A percentile compares a stretch with the other conserved stretches of the same genome.
These are phyloP conservation scores for Allium cepa DNA, from an alignment of 106 monocot genomes.

Conservation along the genomic window DNA sequence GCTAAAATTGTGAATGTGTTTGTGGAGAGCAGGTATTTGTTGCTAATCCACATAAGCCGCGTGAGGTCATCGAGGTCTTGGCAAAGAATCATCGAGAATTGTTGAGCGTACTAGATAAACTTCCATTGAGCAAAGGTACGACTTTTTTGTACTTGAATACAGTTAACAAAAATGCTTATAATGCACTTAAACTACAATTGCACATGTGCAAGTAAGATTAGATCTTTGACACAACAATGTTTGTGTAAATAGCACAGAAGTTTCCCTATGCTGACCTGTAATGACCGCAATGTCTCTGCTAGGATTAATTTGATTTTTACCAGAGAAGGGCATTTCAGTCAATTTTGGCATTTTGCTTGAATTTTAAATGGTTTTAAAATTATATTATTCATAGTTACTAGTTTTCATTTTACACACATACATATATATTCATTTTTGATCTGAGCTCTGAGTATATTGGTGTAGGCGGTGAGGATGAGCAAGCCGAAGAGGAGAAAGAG, in stretches of 20 bases:
- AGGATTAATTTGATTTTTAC: too few relatives aligned
- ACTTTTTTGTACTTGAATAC: neutral
- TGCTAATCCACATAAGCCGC: conserved; percentile 69
- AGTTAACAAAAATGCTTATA: too few relatives aligned
- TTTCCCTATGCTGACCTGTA: too few relatives aligned
- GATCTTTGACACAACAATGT: too few relatives aligned
- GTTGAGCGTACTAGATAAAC: conserved; percentile 44
- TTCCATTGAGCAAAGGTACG: conserved; percentile 57
- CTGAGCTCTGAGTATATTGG: neutral
- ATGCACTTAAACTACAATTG: too few relatives aligned
- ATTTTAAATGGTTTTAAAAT: too few relatives aligned
- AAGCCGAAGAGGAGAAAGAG: conserved; percentile 57
- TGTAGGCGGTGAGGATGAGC: conserved; percentile 72
- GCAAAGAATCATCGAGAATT: conserved; percentile 34
- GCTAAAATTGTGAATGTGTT: neutral
- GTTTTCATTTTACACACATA: neutral
- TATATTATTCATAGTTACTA: too few relatives aligned
- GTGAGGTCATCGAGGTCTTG: conserved; percentile 39
- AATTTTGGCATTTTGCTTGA: too few relatives aligned
- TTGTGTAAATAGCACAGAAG: too few relatives aligned
- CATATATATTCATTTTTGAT: neutral
- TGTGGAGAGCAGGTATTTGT: conserved; percentile 48
- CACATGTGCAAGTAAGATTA: too few relatives aligned
- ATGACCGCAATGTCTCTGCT: too few relatives aligned
- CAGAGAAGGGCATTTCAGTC: too few relatives aligned